Evolutionary conservation across 805 yeast genomes (phyloP).

Genomic region (Candida ortonii): DNA sequence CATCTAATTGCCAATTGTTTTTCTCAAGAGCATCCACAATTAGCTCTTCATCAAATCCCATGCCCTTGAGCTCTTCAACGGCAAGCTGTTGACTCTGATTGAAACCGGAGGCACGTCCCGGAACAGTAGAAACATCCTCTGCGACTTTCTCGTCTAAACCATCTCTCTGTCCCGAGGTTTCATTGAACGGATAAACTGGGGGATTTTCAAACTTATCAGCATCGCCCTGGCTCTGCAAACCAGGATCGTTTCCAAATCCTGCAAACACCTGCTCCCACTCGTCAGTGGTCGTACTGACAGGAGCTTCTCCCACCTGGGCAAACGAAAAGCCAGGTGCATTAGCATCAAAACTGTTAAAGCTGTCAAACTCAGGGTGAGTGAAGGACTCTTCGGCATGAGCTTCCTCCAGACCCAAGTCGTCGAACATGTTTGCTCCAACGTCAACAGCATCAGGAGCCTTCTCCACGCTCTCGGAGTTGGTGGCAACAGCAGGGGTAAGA

Average conservation of each 20-base stretch:
- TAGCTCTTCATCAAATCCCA: slow-evolving; percentile 77
- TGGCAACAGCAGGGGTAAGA: slow-evolving; percentile 19
- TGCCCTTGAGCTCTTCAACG: slow-evolving; percentile 75
- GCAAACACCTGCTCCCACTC: slow-evolving; percentile 96
- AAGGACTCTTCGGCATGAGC: slow-evolving; percentile 27
- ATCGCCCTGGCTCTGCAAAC: slow-evolving; percentile 17
- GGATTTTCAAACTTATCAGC: slow-evolving; percentile 19
- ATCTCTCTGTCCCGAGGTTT: slow-evolving; percentile 3
- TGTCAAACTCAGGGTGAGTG: slow-evolving; percentile 37
- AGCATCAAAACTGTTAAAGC: slow-evolving; percentile 29
- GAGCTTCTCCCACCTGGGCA: slow-evolving; percentile 12
- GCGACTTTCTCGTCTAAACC: slow-evolving; percentile 1
- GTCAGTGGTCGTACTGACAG: slow-evolving; percentile 44
- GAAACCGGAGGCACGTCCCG: no score
- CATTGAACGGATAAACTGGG: slow-evolving; percentile 18
- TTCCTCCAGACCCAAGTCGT: slow-evolving; percentile 36
- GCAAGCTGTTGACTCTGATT: slow-evolving; percentile 43
- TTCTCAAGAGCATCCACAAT: slow-evolving; percentile 66
- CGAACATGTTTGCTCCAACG: slow-evolving; percentile 27
- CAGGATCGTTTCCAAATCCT: slow-evolving; percentile 66
- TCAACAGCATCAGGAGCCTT: slow-evolving; percentile 4
- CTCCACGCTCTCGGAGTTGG: slow-evolving; percentile 22
- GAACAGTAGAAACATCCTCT: no score
- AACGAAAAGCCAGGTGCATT: slow-evolving; percentile 28
- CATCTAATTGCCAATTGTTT: slow-evolving; percentile 72